These are phyloP conservation scores for Neurospora sp. DNA, from an alignment of 2,329 filamentous ascomycete genomes.

Conservation along the genomic window DNA sequence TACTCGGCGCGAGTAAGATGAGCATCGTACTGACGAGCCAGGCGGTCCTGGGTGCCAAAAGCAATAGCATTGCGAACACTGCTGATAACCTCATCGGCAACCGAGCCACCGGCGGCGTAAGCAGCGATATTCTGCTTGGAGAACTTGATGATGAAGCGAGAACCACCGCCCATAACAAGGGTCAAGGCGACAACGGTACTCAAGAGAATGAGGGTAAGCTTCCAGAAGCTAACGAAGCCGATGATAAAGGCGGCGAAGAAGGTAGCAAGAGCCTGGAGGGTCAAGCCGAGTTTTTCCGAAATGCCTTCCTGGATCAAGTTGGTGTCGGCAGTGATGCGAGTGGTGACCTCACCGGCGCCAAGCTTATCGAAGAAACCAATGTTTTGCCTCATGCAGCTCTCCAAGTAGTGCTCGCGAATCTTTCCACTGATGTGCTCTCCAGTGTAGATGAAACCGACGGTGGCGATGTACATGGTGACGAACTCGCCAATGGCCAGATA, in stretches of 20 bases:
- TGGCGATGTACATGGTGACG: slow-evolving; percentile 65
- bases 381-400: slow-evolving; percentile 76
- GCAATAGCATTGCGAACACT: slow-evolving; percentile 88
- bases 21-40: slow-evolving; percentile 75
- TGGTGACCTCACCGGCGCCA: slow-evolving; percentile 87
- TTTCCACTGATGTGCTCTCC: slow-evolving; percentile 71
- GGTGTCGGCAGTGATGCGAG: slow-evolving; percentile 86
- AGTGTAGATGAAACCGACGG: slow-evolving; percentile 81
- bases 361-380: slow-evolving; percentile 91
- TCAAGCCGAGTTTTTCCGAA: slow-evolving; percentile 77
- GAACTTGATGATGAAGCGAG: slow-evolving; percentile 66
- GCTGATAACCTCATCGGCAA: slow-evolving; percentile 90
- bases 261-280: slow-evolving; percentile 64
- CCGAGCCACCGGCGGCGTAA: slow-evolving; percentile 74
- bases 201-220: slow-evolving; percentile 76
- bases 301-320: slow-evolving; percentile 91
- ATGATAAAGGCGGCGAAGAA: slow-evolving; percentile 87
- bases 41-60: slow-evolving; percentile 85
- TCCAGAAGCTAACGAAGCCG: slow-evolving; percentile 86
- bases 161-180: slow-evolving; percentile 65
- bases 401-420: slow-evolving; percentile 74
- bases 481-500: slow-evolving; percentile 80
- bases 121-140: slow-evolving; percentile 68
- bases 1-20: slow-evolving; percentile 65
- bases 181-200: slow-evolving; percentile 74